Base-by-base conservation (phyloP, 495 filamentous ascomycete genomes). In the Aspergillus nanangensis region DNA sequence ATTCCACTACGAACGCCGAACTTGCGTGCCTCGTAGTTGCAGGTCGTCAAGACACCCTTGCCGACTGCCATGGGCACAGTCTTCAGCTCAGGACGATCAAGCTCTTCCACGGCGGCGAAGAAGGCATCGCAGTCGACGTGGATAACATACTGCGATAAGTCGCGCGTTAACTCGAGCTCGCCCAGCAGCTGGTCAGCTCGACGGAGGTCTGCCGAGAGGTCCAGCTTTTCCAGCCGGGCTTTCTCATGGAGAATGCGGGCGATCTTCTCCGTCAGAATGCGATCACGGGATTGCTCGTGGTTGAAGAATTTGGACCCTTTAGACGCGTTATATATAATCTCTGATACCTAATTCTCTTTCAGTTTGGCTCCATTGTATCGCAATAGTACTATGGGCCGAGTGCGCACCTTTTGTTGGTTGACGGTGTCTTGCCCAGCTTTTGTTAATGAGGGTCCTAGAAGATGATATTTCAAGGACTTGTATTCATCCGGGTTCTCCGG, bases 121-220 rank as follows among this genome's bases (percentile, higher is more conserved):
- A 99, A 99, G 15, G 94, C 93, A 69, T 99, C 93, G 63, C 93
- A 99, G 65, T 99, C 93, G 23, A 99, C 75, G 61, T 99, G 93
- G 0, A 96, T 83, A 20, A 97, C 78, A 38, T 78, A 69, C 60
- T 96, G 93, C 10, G 78, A 76, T n/a, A 97, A 70, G 57, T 97
- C 92, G 7, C 93, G 79, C 13, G 76, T 75, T 1, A 76, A 53
- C 53, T 97, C 93, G 9, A 96, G 74, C 51, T 91, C 80, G 1
- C 81, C 77, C 44, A 96, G 80, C 53, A 87, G 82, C 43, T 88
- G 87, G 61, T 97, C 90, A 10, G 88, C 90, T 29, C 77, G 77
- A 21, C 87, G 82, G 22, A 83, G 65, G 41, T 96, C 87, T 18
- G 70, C 65, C 18, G 79, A 76, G 14, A 96, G 65, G 52, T 96